Conservation (phyloP, 2,329 filamentous ascomycete species). For the Penicillium sp. region DNA sequence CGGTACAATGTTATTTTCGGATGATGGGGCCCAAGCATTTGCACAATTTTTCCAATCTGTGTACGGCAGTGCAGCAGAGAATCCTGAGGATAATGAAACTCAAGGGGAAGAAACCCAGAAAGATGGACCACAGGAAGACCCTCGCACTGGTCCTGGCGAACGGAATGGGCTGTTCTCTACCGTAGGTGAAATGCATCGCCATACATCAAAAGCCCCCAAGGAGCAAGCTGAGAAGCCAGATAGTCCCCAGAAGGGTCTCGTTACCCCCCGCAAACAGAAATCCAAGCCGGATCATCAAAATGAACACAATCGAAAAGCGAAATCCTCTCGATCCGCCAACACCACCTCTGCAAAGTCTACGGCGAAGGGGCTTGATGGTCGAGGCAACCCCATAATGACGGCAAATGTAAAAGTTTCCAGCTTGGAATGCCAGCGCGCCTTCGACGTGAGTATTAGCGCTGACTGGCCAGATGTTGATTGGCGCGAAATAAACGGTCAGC, state of each 20-base stretch:
- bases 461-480: background rate
- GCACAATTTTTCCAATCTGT: slow-evolving; percentile 15
- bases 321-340: background rate
- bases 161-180: background rate
- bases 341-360: background rate
- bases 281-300: background rate
- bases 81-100: background rate
- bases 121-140: background rate
- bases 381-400: background rate
- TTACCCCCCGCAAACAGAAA: background rate
- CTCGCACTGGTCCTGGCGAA: background rate
- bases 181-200: background rate
- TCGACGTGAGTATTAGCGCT: background rate
- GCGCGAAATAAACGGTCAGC: background rate
- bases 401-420: background rate
- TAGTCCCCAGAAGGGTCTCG: background rate
- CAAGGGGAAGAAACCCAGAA: background rate
- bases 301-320: background rate
- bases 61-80: background rate
- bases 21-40: slow-evolving; percentile 24
- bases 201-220: background rate
- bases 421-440: background rate
- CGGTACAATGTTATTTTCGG: slow-evolving; percentile 27
- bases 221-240: background rate
- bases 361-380: background rate